Percentiles rank a stretch among this genome's conserved stretches.
Evolutionary conservation across 495 filamentous ascomycete genomes (phyloP).

Genomic region (Aspergillus funiculosus): DNA sequence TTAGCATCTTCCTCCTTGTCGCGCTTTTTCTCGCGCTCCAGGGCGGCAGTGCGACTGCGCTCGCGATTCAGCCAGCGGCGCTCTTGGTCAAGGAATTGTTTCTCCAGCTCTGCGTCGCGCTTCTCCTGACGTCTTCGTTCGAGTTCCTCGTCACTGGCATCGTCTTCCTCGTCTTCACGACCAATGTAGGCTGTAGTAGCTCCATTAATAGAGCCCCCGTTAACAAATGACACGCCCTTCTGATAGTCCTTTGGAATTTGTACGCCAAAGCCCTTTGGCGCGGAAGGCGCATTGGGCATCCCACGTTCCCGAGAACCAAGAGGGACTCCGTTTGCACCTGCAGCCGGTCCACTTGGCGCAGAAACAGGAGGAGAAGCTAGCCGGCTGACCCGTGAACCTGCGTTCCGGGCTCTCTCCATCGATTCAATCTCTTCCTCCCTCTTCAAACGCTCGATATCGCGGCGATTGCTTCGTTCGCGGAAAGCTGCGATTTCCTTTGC

Average conservation of each 20-base stretch:
- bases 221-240: constrained; percentile 81
- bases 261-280: constrained; percentile 64
- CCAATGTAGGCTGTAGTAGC: constrained; percentile 45
- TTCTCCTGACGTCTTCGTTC: constrained; percentile 66
- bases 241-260: constrained; percentile 75
- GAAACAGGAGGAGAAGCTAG: constrained; percentile 61
- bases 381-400: constrained; percentile 59
- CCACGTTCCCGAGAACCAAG: constrained; percentile 71
- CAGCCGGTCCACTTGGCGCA: constrained; percentile 66
- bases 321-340: constrained; percentile 75
- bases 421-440: constrained; percentile 90
- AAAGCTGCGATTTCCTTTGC: constrained; percentile 93
- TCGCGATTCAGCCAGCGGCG: constrained; percentile 88
- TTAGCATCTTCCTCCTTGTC: constrained; percentile 64
- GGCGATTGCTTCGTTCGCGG: constrained; percentile 76
- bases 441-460: constrained; percentile 81
- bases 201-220: constrained; percentile 67
- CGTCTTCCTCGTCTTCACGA: constrained; percentile 80
- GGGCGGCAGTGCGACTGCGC: constrained; percentile 69
- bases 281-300: constrained; percentile 71
- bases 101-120: constrained; percentile 67
- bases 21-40: constrained; percentile 74
- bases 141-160: constrained; percentile 81
- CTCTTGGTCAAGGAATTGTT: constrained; percentile 78
- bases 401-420: constrained; percentile 69